Evolutionary conservation across 2,329 filamentous ascomycete genomes (phyloP), one percentile per base, ranked within the genome.

Genomic region (Chaetomiaceae sp.): DNA sequence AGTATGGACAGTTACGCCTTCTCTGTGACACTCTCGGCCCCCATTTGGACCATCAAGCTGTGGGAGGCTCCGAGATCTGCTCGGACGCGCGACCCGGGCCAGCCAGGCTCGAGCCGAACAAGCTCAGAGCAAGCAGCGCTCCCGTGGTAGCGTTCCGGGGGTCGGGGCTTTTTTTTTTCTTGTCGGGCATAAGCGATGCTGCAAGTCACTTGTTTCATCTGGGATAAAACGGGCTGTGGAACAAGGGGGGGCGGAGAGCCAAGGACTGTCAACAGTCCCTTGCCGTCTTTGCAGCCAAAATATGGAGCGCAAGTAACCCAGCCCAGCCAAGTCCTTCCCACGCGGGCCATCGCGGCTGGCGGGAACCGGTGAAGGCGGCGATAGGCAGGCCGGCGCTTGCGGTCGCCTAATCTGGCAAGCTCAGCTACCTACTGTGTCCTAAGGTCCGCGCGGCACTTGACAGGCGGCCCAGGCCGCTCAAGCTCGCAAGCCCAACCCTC

Each of bases 131-230:
- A 33, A 27, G 38, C 33, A 34, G 34, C 38, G 30, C 34, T 38
- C 38, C 32, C 26, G 12, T 19, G 19, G 22, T 22, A 29, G 29
- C 9, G n/a, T n/a, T n/a, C n/a, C n/a, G n/a, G n/a, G n/a, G 44
- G 50, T 53, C 45, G 45, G 48, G 45, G 50, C 30, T 44, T 48
- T 56, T 56, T 47, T 54, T 27, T 44, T 48, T 56, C 55, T 47
- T 54, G 36, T 50, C 53, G 54, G 48, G 38, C 45, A 54, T 49
- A 56, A 54, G 54, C 54, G 52, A 54, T 45, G 49, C 55, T 58
- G 56, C 52, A 55, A 40, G 52, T 48, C 45, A 48, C 49, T 41
- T 52, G 55, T 57, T 56, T 59, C 57, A 56, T 53, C 49, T 55
- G 50, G 57, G 52, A 52, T 56, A 54, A 57, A 57, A 57, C 49